Conservation (phyloP, 305 asterid species). For the Fraxinus greggii region DNA sequence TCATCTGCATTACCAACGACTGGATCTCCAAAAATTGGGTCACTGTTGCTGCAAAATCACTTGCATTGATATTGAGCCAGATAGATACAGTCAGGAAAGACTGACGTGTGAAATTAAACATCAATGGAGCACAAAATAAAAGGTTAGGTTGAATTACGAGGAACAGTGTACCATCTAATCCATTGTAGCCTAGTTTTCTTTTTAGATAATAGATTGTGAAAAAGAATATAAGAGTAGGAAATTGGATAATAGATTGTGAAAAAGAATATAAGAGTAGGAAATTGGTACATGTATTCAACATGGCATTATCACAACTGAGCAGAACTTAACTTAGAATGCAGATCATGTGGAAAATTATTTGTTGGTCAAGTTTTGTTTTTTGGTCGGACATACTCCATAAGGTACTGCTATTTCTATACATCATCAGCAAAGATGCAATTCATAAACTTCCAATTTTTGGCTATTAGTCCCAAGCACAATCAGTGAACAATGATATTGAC, state of each 20-base stretch:
- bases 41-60: constrained; percentile 78
- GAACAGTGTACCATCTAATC: neutral
- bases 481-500: neutral
- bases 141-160: neutral
- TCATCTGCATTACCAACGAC: constrained; percentile 54
- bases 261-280: constrained; percentile 8
- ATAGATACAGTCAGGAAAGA: constrained; percentile 34
- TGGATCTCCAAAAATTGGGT: constrained; percentile 60
- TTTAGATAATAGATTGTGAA: constrained; percentile 12
- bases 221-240: constrained; percentile 11
- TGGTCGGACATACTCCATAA: neutral
- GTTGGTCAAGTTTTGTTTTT: neutral
- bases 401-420: neutral
- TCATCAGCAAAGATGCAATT: neutral
- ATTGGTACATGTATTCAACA: neutral
- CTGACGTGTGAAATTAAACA: constrained; percentile 17
- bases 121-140: neutral
- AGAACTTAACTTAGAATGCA: neutral
- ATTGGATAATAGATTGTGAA: constrained; percentile 13
- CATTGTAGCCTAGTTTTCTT: constrained; percentile 5
- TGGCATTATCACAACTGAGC: constrained; percentile 9
- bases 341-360: neutral
- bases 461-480: neutral
- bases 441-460: neutral
- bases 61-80: constrained; percentile 70